Conservation (phyloP, 257 asterid species). For the Solanum phureja region DNA sequence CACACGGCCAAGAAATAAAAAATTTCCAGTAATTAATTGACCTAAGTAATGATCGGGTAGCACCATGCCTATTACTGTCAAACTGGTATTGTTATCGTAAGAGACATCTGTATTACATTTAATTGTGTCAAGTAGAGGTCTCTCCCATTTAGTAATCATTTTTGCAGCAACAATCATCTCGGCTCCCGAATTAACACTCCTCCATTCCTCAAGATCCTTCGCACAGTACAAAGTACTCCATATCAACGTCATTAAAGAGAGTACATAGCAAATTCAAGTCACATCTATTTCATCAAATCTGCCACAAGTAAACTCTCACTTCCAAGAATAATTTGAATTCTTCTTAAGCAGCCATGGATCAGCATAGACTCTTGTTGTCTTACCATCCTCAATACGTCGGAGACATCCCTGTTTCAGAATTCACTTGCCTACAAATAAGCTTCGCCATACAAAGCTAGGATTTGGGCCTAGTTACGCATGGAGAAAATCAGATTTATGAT, state of each 20-base stretch:
- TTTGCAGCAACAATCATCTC: not conserved
- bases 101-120: not conserved
- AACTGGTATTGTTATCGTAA: not conserved
- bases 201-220: too few relatives aligned
- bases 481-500: not conserved
- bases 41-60: not conserved
- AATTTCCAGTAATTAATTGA: fast-evolving
- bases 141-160: too few relatives aligned
- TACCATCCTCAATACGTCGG: too few relatives aligned
- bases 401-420: too few relatives aligned
- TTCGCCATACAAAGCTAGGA: too few relatives aligned
- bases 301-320: too few relatives aligned
- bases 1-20: not conserved
- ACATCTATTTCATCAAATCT: not conserved
- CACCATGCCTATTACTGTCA: not conserved
- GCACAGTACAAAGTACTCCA: not conserved
- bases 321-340: too few relatives aligned
- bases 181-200: not conserved
- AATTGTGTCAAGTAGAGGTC: not conserved
- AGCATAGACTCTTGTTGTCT: too few relatives aligned
- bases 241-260: not conserved
- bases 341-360: too few relatives aligned
- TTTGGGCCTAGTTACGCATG: not conserved
- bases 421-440: too few relatives aligned
- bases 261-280: too few relatives aligned